phyloP scores from a whole-genome alignment of 2,329 filamentous ascomycete species.

The Furcasterigmium sp. region DNA sequence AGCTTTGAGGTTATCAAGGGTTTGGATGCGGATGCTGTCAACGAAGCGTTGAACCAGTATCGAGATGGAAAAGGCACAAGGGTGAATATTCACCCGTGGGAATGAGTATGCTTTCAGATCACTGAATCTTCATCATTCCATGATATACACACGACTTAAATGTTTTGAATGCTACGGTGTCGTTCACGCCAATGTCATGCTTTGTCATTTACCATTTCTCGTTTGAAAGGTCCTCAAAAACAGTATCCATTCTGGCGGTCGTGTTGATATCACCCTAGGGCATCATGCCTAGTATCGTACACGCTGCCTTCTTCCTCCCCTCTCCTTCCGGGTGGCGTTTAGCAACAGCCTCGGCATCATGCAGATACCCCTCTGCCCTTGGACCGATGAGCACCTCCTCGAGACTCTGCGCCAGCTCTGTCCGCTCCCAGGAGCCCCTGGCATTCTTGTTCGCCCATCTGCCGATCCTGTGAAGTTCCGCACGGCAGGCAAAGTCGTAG shows the following conservation, averaged over 20 bases:
- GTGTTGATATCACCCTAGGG: too few relatives aligned
- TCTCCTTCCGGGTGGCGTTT: not conserved
- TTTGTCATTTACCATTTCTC: too few relatives aligned
- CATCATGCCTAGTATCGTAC: not conserved
- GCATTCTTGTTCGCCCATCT: not conserved
- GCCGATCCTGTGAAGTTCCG: constrained; percentile 33
- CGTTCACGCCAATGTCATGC: too few relatives aligned
- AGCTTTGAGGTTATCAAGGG: constrained; percentile 2
- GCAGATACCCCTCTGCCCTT: not conserved
- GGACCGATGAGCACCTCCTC: not conserved
- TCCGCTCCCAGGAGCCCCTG: not conserved
- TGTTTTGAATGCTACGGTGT: too few relatives aligned
- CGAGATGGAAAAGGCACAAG: constrained; percentile 1
- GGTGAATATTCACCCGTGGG: constrained; percentile 2
- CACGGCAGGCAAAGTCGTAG: constrained; percentile 36
- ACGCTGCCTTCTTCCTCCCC: not conserved
- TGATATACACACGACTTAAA: too few relatives aligned
- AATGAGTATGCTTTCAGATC: too few relatives aligned
- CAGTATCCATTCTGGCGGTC: too few relatives aligned
- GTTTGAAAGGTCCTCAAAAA: too few relatives aligned
- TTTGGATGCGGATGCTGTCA: constrained; percentile 3
- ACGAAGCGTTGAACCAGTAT: constrained; percentile 1
- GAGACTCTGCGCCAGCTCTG: not conserved
- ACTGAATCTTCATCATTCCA: too few relatives aligned
- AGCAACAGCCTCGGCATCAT: not conserved